A percentile compares a stretch with the other conserved stretches of the same genome.
These are phyloP conservation scores for Plasmodium sp. DNA, from an alignment of 169 alveolate genomes.

Conservation along the genomic window DNA sequence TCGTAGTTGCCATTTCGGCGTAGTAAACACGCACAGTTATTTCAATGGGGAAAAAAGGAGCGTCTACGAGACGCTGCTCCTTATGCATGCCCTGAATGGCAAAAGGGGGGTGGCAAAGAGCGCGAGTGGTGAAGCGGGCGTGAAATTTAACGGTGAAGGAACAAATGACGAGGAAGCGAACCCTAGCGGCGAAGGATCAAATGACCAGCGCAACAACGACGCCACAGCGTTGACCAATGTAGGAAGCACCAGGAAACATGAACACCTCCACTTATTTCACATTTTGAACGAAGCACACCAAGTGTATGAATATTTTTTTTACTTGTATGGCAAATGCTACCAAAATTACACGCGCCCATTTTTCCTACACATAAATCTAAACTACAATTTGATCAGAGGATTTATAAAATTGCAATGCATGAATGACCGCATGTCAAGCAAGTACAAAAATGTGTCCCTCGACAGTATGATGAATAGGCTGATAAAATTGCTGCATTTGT, in stretches of 20 bases:
- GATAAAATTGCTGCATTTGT: conserved; percentile 34
- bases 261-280: conserved; percentile 18
- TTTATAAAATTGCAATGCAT: conserved; percentile 20
- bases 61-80: conserved; percentile 51
- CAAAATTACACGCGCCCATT: conserved; percentile 44
- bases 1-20: conserved; percentile 14
- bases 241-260: not conserved
- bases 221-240: not conserved
- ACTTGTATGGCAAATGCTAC: conserved; percentile 19
- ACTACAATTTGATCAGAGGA: conserved; percentile 32
- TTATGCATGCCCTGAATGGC: conserved; percentile 29
- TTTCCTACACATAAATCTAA: conserved; percentile 41
- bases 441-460: conserved; percentile 51
- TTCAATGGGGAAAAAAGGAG: conserved; percentile 54
- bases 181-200: not conserved
- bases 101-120: not conserved
- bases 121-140: not conserved
- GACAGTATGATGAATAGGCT: conserved; percentile 42
- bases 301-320: conserved; percentile 52
- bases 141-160: not conserved
- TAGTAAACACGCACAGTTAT: conserved; percentile 36
- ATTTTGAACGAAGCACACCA: conserved; percentile 42
- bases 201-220: not conserved
- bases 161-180: not conserved
- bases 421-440: conserved; percentile 4